A percentile compares a stretch with the other conserved stretches of the same genome.
These are phyloP conservation scores for Cornus kousa DNA, from an alignment of 148 eudicot species.

Conservation along the genomic window DNA sequence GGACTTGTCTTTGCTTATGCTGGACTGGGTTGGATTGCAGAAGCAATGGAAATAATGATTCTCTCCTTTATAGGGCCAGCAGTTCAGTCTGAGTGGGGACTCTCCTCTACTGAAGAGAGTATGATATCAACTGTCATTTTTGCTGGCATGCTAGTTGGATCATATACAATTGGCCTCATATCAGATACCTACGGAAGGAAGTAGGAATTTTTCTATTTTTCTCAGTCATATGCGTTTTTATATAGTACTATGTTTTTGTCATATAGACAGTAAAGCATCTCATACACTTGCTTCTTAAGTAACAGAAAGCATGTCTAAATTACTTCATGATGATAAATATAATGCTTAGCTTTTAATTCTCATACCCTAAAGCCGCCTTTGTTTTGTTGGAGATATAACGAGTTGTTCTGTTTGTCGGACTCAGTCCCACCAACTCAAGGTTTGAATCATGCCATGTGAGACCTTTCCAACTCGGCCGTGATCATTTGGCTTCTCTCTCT, in stretches of 20 bases:
- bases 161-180: conserved; percentile 37
- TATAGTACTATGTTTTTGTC: background rate
- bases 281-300: background rate
- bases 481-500: too few species aligned
- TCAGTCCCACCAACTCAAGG: too few species aligned
- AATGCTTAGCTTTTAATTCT: background rate
- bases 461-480: too few species aligned
- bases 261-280: background rate
- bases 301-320: background rate
- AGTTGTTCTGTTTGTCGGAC: background rate
- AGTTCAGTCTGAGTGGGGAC: conserved; percentile 34
- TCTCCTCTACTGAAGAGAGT: conserved; percentile 39
- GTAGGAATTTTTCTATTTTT: conserved; percentile 8
- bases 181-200: conserved; percentile 45
- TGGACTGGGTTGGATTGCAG: conserved; percentile 46
- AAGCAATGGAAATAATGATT: conserved; percentile 42
- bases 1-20: conserved; percentile 35
- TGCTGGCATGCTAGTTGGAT: conserved; percentile 43
- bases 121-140: conserved; percentile 35
- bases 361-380: background rate
- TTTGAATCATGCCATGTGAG: too few species aligned
- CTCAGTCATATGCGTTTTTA: background rate
- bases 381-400: background rate
- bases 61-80: conserved; percentile 45
- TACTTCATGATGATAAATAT: background rate